These are phyloP conservation scores for Ballota nigra DNA, from an alignment of 257 asterid genomes.

Conservation along the genomic window DNA sequence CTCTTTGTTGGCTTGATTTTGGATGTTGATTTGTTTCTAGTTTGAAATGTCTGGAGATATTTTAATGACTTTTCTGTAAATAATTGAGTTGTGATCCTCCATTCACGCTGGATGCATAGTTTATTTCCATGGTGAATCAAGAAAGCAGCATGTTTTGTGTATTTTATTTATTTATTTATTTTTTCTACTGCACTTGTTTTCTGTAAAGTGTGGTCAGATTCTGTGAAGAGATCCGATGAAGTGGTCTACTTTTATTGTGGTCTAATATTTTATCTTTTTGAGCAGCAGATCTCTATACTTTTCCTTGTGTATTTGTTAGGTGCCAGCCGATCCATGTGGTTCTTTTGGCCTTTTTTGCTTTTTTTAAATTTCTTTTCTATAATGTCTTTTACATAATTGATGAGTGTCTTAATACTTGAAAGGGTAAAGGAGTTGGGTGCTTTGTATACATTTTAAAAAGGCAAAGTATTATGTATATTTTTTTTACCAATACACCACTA, in stretches of 20 bases:
- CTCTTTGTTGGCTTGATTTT: neutral
- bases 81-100: neutral
- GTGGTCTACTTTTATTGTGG: constrained; percentile 24
- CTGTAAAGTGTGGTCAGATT: constrained; percentile 6
- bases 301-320: constrained; percentile 14
- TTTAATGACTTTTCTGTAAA: neutral
- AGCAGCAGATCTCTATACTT: constrained; percentile 37
- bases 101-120: neutral
- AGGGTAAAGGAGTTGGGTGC: neutral
- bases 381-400: neutral
- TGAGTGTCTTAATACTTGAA: neutral
- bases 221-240: constrained; percentile 28
- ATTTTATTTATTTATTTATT: neutral
- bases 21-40: neutral
- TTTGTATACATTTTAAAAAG: too few species aligned
- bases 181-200: neutral
- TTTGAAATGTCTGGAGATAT: neutral
- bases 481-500: too few species aligned
- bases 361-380: neutral
- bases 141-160: neutral
- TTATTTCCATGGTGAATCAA: neutral
- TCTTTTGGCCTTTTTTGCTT: neutral
- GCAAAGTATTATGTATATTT: too few species aligned
- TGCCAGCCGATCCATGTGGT: constrained; percentile 26
- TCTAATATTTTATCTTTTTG: constrained; percentile 17